phyloP scores from a whole-genome alignment of 2,329 filamentous ascomycete genomes.

The Trichoderma guizhouense region DNA sequence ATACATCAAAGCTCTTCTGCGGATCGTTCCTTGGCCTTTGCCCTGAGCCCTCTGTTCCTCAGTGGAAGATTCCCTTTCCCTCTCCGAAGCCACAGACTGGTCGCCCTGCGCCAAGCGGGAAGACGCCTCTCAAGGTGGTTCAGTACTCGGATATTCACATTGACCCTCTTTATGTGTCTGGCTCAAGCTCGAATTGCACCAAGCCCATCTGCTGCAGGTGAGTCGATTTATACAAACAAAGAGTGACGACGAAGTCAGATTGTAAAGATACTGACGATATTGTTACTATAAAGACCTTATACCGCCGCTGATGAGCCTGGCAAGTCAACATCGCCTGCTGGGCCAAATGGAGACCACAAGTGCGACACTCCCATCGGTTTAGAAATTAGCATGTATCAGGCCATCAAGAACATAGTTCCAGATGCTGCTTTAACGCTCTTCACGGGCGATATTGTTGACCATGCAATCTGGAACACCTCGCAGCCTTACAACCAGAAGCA shows the following conservation, averaged over 20 bases:
- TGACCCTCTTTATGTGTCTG: conserved; percentile 52
- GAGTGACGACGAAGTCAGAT: not conserved
- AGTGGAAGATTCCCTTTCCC: conserved; percentile 44
- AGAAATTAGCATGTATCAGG: conserved; percentile 53
- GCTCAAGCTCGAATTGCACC: conserved; percentile 52
- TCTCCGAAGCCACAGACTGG: conserved; percentile 35
- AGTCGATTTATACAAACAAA: conserved; percentile 12
- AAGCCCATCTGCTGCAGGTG: conserved; percentile 59
- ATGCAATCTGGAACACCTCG: conserved; percentile 47
- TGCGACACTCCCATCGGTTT: conserved; percentile 51
- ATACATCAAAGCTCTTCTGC: conserved; percentile 50
- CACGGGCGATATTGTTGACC: conserved; percentile 57
- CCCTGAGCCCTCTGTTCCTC: conserved; percentile 43
- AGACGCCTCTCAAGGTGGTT: conserved; percentile 50
- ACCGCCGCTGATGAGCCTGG: conserved; percentile 46
- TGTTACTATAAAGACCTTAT: conserved; percentile 38
- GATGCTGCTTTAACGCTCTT: conserved; percentile 54
- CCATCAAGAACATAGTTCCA: conserved; percentile 45
- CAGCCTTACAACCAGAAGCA: conserved; percentile 30
- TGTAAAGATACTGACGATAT: not conserved
- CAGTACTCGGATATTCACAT: conserved; percentile 61
- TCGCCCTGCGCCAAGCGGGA: conserved; percentile 42
- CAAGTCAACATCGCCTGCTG: conserved; percentile 47
- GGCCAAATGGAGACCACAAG: conserved; percentile 49
- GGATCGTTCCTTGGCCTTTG: conserved; percentile 53